These are phyloP conservation scores for Lasiosphaeris hirsuta DNA, from an alignment of 495 filamentous ascomycete genomes.

Conservation along the genomic window DNA sequence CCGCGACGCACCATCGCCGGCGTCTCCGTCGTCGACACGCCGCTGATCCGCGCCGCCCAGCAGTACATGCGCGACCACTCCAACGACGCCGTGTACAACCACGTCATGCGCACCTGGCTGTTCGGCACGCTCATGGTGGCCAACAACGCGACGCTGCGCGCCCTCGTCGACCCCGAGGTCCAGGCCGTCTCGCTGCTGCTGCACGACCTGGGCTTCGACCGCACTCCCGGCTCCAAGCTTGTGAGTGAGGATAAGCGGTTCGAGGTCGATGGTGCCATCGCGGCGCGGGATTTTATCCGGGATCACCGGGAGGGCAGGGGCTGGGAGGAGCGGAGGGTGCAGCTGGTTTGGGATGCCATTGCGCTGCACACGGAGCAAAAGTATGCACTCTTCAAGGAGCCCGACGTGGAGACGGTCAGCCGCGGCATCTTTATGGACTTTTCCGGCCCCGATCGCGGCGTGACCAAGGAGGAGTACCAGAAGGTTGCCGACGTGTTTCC, in stretches of 20 bases:
- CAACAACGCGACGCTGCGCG: constrained; percentile 32
- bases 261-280: constrained; percentile 55
- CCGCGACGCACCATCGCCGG: constrained; percentile 16
- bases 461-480: constrained; percentile 12
- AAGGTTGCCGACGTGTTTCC: constrained; percentile 17
- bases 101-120: constrained; percentile 46
- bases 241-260: constrained; percentile 48
- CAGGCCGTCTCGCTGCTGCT: constrained; percentile 47
- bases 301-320: constrained; percentile 18
- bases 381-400: constrained; percentile 21
- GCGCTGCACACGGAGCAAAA: constrained; percentile 18
- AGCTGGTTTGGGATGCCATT: constrained; percentile 25
- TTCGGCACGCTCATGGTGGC: constrained; percentile 39
- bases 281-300: constrained; percentile 42
- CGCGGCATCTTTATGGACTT: constrained; percentile 17
- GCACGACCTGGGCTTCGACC: constrained; percentile 55
- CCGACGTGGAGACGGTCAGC: constrained; percentile 17
- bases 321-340: constrained; percentile 34
- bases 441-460: constrained; percentile 8
- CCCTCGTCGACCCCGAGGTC: constrained; percentile 43
- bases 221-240: constrained; percentile 24
- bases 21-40: constrained; percentile 26
- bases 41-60: constrained; percentile 32
- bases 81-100: constrained; percentile 41
- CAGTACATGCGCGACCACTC: constrained; percentile 36